A percentile compares a stretch with the other conserved stretches of the same genome.
Evolutionary conservation across 208 protist species (phyloP).

Genomic region (Wallacemonas sp.): DNA sequence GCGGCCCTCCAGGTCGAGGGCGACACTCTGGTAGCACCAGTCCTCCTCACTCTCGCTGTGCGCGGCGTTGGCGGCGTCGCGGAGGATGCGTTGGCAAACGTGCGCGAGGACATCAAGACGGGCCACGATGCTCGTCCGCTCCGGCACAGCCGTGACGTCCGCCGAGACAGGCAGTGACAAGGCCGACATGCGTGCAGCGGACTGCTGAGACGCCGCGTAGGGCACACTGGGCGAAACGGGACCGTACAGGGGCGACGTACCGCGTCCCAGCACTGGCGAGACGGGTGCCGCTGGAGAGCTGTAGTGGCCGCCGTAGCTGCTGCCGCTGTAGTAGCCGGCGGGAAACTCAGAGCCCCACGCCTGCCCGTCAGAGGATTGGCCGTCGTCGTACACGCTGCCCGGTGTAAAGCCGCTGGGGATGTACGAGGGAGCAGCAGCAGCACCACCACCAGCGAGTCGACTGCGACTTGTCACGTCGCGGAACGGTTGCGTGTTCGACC

Average conservation of each 20-base stretch:
- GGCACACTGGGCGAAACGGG: neutral
- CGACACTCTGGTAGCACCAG: conserved; percentile 25
- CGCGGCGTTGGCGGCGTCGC: neutral
- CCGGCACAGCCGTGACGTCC: neutral
- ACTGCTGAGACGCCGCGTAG: neutral
- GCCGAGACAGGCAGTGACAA: neutral
- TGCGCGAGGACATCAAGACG: neutral
- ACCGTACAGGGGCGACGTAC: neutral
- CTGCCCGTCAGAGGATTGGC: neutral
- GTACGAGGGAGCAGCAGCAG: neutral
- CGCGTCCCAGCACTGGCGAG: neutral
- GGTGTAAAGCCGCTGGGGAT: neutral
- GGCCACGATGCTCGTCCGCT: neutral
- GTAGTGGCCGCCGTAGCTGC: neutral
- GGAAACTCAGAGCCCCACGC: neutral
- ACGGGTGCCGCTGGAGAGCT: neutral
- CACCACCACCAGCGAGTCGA: neutral
- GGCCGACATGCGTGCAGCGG: neutral
- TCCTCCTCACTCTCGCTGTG: conserved; percentile 17
- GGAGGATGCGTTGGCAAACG: conserved; percentile 9
- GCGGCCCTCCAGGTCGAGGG: conserved; percentile 53
- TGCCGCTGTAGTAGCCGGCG: neutral
- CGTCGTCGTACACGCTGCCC: neutral
- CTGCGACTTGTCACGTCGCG: too few species aligned
- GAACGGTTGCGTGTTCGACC: too few species aligned